phyloP scores from a whole-genome alignment of 2,329 filamentous ascomycete genomes.

The Fusarium sp. region DNA sequence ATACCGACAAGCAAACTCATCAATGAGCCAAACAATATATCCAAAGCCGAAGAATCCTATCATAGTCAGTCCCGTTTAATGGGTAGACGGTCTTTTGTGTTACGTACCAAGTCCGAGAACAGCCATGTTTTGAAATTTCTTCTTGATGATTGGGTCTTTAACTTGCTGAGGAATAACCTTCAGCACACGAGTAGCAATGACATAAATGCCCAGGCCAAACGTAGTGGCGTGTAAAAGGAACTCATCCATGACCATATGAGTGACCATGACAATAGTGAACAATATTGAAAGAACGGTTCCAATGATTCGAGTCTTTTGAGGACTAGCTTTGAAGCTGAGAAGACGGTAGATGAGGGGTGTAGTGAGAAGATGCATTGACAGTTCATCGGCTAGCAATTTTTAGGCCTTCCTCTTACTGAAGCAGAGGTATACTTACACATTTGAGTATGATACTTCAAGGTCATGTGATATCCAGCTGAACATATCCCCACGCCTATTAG shows the following conservation, averaged over 20 bases:
- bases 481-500: conserved; percentile 50
- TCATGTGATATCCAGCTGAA: conserved; percentile 49
- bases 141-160: conserved; percentile 37
- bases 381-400: conserved; percentile 48
- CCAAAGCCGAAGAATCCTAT: conserved; percentile 50
- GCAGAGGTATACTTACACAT: conserved; percentile 41
- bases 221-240: conserved; percentile 51
- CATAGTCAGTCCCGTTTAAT: neutral
- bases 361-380: conserved; percentile 54
- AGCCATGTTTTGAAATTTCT: conserved; percentile 31
- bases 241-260: conserved; percentile 55
- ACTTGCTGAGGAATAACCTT: conserved; percentile 48
- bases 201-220: conserved; percentile 48
- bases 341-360: conserved; percentile 54
- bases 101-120: conserved; percentile 33
- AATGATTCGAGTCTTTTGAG: conserved; percentile 37
- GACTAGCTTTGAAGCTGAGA: conserved; percentile 47
- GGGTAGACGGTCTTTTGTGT: fast-evolving
- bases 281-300: conserved; percentile 35
- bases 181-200: conserved; percentile 46
- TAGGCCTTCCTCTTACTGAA: neutral
- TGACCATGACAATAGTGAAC: conserved; percentile 50
- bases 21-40: conserved; percentile 53
- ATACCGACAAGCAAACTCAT: conserved; percentile 47
- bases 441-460: conserved; percentile 48